Evolutionary conservation across 2,329 filamentous ascomycete genomes (phyloP).

Genomic region (Kalaharituber pfeilii): DNA sequence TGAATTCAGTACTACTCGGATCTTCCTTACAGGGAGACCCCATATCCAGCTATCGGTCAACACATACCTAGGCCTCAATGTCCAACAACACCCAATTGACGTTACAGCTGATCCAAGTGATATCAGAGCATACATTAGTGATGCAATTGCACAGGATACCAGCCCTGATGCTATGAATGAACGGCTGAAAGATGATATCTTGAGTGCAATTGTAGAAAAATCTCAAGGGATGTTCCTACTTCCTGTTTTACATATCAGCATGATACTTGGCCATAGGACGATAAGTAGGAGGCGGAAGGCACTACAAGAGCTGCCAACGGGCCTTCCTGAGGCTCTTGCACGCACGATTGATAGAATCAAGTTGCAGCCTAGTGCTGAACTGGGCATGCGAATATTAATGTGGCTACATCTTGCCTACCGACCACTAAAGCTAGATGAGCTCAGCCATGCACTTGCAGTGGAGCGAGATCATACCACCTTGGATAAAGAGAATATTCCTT

Average conservation of each 20-base stretch:
- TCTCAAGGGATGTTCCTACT: neutral
- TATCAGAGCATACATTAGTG: neutral
- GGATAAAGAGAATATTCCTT: neutral
- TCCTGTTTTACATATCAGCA: neutral
- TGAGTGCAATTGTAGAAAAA: neutral
- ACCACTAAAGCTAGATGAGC: neutral
- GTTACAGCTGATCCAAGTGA: neutral
- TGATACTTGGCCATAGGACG: neutral
- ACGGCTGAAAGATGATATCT: neutral
- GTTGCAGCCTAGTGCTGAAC: neutral
- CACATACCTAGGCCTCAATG: neutral
- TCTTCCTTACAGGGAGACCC: neutral
- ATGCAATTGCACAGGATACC: neutral
- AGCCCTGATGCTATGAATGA: neutral
- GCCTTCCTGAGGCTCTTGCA: neutral
- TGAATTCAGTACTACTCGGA: neutral
- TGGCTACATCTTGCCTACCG: neutral
- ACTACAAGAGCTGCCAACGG: neutral
- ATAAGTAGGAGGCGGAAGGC: neutral
- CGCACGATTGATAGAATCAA: neutral
- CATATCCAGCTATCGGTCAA: neutral
- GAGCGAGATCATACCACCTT: neutral
- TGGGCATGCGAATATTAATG: neutral
- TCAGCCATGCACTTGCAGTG: neutral
- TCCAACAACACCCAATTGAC: neutral